These are phyloP conservation scores for Dothistroma pini DNA, from an alignment of 2,329 filamentous ascomycete species.

Conservation along the genomic window DNA sequence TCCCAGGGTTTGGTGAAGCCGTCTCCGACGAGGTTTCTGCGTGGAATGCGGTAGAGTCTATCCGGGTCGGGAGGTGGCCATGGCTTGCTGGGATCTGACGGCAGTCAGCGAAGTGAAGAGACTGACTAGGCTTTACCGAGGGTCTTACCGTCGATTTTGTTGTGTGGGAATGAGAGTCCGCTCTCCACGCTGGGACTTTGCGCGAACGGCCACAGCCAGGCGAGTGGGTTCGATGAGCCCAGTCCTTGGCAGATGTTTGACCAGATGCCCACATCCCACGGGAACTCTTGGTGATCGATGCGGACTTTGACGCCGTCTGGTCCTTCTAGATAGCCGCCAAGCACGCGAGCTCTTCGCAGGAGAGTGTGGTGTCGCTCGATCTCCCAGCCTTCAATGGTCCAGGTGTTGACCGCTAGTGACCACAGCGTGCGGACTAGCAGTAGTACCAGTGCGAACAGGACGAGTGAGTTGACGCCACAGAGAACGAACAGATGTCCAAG, in stretches of 20 bases:
- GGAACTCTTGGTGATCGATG: constrained; percentile 68
- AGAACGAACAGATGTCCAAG: constrained; percentile 62
- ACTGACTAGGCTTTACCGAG: not conserved
- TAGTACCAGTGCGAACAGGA: constrained; percentile 60
- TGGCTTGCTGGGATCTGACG: constrained; percentile 33
- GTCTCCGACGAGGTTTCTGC: constrained; percentile 26
- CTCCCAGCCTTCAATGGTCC: constrained; percentile 78
- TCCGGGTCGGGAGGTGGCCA: constrained; percentile 54
- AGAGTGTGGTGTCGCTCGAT: constrained; percentile 48
- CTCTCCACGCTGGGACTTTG: constrained; percentile 46
- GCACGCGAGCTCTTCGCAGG: constrained; percentile 42
- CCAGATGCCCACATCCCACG: constrained; percentile 75
- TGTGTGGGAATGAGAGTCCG: constrained; percentile 65
- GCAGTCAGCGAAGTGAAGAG: not conserved
- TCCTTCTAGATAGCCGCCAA: constrained; percentile 55
- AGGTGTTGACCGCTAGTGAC: constrained; percentile 65
- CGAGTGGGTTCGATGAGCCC: constrained; percentile 62
- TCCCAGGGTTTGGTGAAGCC: constrained; percentile 42
- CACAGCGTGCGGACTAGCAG: constrained; percentile 62
- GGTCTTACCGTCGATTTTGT: constrained; percentile 65
- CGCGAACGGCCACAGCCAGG: constrained; percentile 68
- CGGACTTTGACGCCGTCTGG: constrained; percentile 54
- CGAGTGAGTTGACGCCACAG: constrained; percentile 55
- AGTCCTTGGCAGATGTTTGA: constrained; percentile 71
- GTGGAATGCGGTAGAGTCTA: constrained; percentile 36